Evolutionary conservation across 345 rosid species (phyloP).

Genomic region (Aquilaria yunnanensis): DNA sequence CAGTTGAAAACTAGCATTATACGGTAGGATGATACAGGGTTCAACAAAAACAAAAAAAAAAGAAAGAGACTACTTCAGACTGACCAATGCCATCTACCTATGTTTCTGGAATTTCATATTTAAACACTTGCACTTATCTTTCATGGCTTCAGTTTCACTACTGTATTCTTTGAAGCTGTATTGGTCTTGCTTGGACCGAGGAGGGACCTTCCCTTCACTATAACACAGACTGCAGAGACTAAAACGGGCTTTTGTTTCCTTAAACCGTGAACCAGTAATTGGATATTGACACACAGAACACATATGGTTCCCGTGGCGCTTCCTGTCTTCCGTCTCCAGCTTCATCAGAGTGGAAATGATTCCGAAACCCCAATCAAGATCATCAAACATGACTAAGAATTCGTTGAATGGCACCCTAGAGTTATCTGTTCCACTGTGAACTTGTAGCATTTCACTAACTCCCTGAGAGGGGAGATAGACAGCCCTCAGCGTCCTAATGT

Average conservation of each 20-base stretch:
- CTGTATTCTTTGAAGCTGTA: slow-evolving; percentile 73
- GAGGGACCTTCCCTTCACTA: slow-evolving; percentile 83
- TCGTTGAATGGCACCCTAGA: slow-evolving; percentile 58
- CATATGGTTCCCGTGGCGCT: slow-evolving; percentile 60
- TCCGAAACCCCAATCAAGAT: slow-evolving; percentile 86
- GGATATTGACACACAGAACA: slow-evolving; percentile 86
- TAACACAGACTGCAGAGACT: slow-evolving; percentile 83
- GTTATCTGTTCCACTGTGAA: slow-evolving; percentile 53
- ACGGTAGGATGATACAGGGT: too few species aligned
- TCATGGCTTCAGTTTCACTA: slow-evolving; percentile 63
- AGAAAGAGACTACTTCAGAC: not conserved
- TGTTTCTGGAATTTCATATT: slow-evolving; percentile 41
- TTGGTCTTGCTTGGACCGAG: slow-evolving; percentile 57
- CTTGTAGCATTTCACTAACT: slow-evolving; percentile 49
- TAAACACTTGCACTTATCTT: slow-evolving; percentile 77
- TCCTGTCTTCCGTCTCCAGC: slow-evolving; percentile 74
- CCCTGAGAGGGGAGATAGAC: slow-evolving; percentile 60
- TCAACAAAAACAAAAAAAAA: slow-evolving; percentile 7
- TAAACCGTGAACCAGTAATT: slow-evolving; percentile 75
- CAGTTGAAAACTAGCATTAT: too few species aligned
- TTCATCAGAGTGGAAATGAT: slow-evolving; percentile 67
- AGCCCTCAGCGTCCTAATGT: slow-evolving; percentile 61
- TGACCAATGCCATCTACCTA: slow-evolving; percentile 18
- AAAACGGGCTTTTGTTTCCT: slow-evolving; percentile 71
- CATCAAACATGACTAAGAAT: slow-evolving; percentile 78